Evolutionary conservation across 441 rosid species (phyloP), one percentile per base, ranked within the genome.

Genomic region (Croton setiger): DNA sequence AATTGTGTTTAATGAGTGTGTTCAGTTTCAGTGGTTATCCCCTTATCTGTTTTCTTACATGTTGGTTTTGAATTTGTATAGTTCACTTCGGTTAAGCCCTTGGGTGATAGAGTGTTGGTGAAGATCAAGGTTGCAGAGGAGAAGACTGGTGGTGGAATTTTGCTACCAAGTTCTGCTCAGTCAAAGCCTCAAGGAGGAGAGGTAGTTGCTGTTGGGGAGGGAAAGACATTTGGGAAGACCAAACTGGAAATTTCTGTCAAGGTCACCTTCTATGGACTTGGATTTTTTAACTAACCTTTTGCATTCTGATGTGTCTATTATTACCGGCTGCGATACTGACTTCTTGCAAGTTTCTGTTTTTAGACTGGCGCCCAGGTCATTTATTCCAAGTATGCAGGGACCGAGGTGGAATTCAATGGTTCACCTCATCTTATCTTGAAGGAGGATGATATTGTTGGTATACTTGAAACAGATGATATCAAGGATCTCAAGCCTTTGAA

Each of bases 401-500:
- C 96, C 10, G 97, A 90, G 72, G 75, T 95, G 48, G 96, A 90
- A 41, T 90, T 92, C 81, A 79, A 88, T 65, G 98, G 92, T 58
- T 63, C 83, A 39, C 86, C 75, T 75, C 99, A 95, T 75, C 91
- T 95, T 67, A 85, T 95, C 37, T 70, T 95, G 64, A 90, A 88
- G 82, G 99, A 92, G 78, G 98, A 92, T 77, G 99, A 90, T 72
- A 83, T 92, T 51, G 86, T 95, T 51, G 99, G 99, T 39, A 76
- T 86, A 62, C 88, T 95, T 17, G 99, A 95, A 80, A 92, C 98
- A 0, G 91, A 89, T 60, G 98, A 92, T 64, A 77, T 90, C 78
- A 92, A 87, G 78, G 98, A 95, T 68, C 99, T 95, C 67, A 87
- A 88, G 80, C 99, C 99, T 44, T 76, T 92, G 79, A 88, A 88